Base-by-base conservation (phyloP, 139 green algal genomes). In the Micractinium conductrix region DNA sequence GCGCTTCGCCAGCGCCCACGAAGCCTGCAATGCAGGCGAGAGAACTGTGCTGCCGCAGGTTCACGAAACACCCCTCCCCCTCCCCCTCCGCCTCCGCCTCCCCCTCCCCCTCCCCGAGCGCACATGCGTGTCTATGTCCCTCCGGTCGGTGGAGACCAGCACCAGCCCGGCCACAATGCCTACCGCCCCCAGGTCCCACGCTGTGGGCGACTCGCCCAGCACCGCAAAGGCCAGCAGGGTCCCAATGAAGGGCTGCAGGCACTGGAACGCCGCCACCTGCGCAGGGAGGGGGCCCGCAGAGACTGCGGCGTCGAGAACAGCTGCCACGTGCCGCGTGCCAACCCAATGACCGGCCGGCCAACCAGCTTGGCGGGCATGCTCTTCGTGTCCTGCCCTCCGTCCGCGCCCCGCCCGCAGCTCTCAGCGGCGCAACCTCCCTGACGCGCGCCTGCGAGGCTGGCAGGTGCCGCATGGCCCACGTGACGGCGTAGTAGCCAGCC, bases 191-290 rank as follows among this genome's bases (percentile, higher is more conserved):
- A 90, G 43, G 78, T 95, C 92, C 90, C 91, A 95, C 12, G 79
- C 55, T 0, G 74, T 88, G 5, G 90, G 85, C 65, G 82, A 22
- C 85, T 95, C 93, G 0, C 87, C 84, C 26, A 95, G 88, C 28
- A 93, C 83, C 19, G 74, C 19, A 55, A 91, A 93, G 42, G 89
- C 92, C 60, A 95, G 84, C 50, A 93, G 21, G 22, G 90, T 93
- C 35, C 93, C 93, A 21, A 95, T 74, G 43, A 95, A 91, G 42
- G 93, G 93, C 85, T 95, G 93, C 71, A 95, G 68, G 78, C 91
- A 94, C 81, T 94, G 91, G 81, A 94, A 95, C 2, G 92, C 75
- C 12, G 92, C 92, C 73, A 95, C 92, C 86, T 93, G 76, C 42
- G 45, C 30, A 62, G 43, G 19, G 40, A 21, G 9, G 38, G 1